Base-by-base conservation (phyloP, 495 filamentous ascomycete species). In the Tuber umbilicatum region DNA sequence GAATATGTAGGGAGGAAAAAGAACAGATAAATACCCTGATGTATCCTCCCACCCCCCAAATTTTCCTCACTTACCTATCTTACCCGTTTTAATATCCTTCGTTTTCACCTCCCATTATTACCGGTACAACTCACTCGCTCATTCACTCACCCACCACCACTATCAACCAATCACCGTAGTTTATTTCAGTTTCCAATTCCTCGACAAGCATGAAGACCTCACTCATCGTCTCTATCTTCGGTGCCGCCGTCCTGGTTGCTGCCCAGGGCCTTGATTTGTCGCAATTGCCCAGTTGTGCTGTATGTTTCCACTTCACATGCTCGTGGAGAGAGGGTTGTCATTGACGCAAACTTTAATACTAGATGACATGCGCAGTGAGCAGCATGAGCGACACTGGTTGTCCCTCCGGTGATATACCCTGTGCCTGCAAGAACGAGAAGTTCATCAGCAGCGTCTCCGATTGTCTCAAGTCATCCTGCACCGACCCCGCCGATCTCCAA, bases 401-500 rank as follows among this genome's bases (percentile, higher is more conserved):
- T 83, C 73, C 79, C n/a, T 76, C 86, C 71, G 87, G 93, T 74
- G 81, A 89, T 75, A 78, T 83, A n/a, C 2, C 23, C 50, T 96
- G 93, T 82, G 92, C 94, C 79, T 96, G 93, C 84, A 78, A 74
- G 17, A 84, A 87, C 82, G 77, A 82, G 9, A 80, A 82, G 14
- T 92, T 92, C 85, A 85, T 97, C 74, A 78, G 68, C 47, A 76
- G 83, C 43, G 89, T 95, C 73, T 84, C 89, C 41, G 92, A 90
- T 85, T 97, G 93, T 81, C 85, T 96, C 10, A 80, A 83, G 38
- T 80, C 78, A 3, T 81, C 74, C 16, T 97, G 93, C 83, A 76
- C 82, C 68, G 12, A 35, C 5, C 14, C 74, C 1, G 82, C 82
- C 0, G 90, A 92, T 55, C 88, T 92, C 81, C 55, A 87, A 37